A percentile compares a stretch with the other conserved stretches of the same genome.
phyloP scores from a whole-genome alignment of 495 filamentous ascomycete species.

The Penicillium desertorum region DNA sequence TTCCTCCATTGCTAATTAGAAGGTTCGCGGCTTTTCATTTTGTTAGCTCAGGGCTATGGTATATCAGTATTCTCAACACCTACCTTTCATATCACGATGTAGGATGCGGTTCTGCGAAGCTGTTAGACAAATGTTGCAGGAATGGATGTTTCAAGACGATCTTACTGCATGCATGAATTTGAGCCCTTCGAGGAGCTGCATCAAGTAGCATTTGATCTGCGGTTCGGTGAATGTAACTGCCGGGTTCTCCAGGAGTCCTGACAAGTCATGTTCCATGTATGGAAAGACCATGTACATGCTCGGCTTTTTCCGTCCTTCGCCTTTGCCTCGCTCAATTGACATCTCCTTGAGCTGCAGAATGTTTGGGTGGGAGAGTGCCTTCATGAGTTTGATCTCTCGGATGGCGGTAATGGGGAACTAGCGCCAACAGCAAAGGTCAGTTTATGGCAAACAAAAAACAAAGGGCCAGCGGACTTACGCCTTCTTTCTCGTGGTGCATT shows the following conservation, averaged over 20 bases:
- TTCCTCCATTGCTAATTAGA: constrained; percentile 90
- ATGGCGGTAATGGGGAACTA: constrained; percentile 96
- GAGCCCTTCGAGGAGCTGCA: constrained; percentile 87
- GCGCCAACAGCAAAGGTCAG: constrained; percentile 10
- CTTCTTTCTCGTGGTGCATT: constrained; percentile 97
- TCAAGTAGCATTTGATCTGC: constrained; percentile 97
- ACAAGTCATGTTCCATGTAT: constrained; percentile 98
- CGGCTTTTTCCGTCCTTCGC: constrained; percentile 75
- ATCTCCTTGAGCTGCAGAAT: constrained; percentile 89
- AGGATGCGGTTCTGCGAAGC: constrained; percentile 67
- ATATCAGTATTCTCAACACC: constrained; percentile 1
- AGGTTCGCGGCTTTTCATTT: constrained; percentile 79
- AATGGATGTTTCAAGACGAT: background rate
- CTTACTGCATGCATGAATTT: constrained; percentile 80
- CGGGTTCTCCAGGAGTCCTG: constrained; percentile 92
- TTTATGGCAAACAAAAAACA: background rate
- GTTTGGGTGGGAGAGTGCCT: constrained; percentile 88
- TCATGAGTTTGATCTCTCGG: constrained; percentile 95
- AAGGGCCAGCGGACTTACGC: constrained; percentile 49
- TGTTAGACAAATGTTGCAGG: constrained; percentile 14
- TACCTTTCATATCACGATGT: constrained; percentile 94
- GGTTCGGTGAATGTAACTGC: constrained; percentile 78
- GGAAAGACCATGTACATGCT: constrained; percentile 98
- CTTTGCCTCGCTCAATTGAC: constrained; percentile 81
- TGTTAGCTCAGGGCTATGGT: constrained; percentile 24